Evolutionary conservation across 2,329 filamentous ascomycete species (phyloP), one percentile per base, ranked within the genome.

Genomic region (Hysterium pulicare): DNA sequence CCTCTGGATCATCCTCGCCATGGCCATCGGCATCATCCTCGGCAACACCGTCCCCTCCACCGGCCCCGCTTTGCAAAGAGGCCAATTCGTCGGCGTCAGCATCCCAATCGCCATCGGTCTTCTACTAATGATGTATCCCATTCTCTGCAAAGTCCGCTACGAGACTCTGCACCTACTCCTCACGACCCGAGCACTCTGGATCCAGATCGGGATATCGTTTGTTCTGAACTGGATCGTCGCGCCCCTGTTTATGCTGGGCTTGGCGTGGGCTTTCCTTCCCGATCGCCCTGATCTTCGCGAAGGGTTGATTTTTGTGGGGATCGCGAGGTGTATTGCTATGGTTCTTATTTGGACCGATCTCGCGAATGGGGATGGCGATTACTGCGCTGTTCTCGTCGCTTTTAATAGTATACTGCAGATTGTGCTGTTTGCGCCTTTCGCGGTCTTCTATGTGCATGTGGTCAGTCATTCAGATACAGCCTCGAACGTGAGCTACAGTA

Each of bases 61-160:
- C 1, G 82, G 78, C 0, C 75, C 75, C 0, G 77, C 81, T 0
- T 63, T 93, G 11, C 78, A 90, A 48, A 79, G 75, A 53, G 87
- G 87, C 5, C 77, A 79, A 20, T 90, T 91, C 53, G 84, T 87
- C 0, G 81, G 82, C 0, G 82, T 87, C 0, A 84, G 81, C 1
- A 67, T 84, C 19, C 83, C 83, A 0, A 86, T 86, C 87, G 87
- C 88, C 0, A 71, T 94, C 36, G 88, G 89, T 0, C 70, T 95
- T 1, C 74, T 95, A 1, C 82, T 94, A 32, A 95, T 95, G 88
- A 95, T 95, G 87, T 95, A 93, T 58, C 90, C 89, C 0, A 94
- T 95, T 46, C 72, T 95, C 0, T 94, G 87, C 75, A 93, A 93
- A 64, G 85, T 94, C 5, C 81, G 81, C 31, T 93, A 82, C 65